Conservation (phyloP, 495 filamentous ascomycete genomes). For the Penicillium antarcticum region DNA sequence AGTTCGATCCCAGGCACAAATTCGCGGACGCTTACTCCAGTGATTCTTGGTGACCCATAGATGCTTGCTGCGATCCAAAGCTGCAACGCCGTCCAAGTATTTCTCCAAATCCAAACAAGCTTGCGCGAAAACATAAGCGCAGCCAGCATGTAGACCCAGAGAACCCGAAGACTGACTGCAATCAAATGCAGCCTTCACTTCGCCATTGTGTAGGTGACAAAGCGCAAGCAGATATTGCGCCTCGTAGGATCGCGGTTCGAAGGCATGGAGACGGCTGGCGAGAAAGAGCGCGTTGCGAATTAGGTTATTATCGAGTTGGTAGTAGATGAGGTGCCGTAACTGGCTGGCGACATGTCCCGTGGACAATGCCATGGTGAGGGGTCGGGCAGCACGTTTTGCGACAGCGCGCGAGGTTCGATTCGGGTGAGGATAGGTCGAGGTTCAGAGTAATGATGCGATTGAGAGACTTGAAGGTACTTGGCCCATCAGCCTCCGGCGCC, state of each 20-base stretch:
- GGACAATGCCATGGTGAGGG: conserved; percentile 63
- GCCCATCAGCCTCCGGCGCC: conserved; percentile 7
- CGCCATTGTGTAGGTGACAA: conserved; percentile 77
- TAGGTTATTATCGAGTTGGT: conserved; percentile 89
- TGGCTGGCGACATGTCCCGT: conserved; percentile 67
- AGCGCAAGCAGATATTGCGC: conserved; percentile 78
- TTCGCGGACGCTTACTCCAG: conserved; percentile 54
- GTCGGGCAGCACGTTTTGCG: conserved; percentile 5
- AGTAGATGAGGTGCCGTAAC: conserved; percentile 81
- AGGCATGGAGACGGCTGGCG: conserved; percentile 77
- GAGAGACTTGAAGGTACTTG: background rate
- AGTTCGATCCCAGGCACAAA: conserved; percentile 6
- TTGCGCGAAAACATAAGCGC: conserved; percentile 88
- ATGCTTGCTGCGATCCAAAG: conserved; percentile 69
- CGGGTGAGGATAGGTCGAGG: conserved; percentile 1
- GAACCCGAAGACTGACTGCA: conserved; percentile 59
- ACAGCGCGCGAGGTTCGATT: conserved; percentile 2
- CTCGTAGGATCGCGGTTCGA: conserved; percentile 76
- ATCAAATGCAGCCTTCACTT: conserved; percentile 73
- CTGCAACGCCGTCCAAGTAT: conserved; percentile 73
- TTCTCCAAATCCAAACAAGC: conserved; percentile 76
- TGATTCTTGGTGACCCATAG: conserved; percentile 69
- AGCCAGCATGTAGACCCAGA: conserved; percentile 74
- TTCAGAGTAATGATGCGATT: conserved; percentile 7
- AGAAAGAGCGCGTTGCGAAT: conserved; percentile 88